Conservation (phyloP, 257 asterid species). For the Solanum chilense region DNA sequence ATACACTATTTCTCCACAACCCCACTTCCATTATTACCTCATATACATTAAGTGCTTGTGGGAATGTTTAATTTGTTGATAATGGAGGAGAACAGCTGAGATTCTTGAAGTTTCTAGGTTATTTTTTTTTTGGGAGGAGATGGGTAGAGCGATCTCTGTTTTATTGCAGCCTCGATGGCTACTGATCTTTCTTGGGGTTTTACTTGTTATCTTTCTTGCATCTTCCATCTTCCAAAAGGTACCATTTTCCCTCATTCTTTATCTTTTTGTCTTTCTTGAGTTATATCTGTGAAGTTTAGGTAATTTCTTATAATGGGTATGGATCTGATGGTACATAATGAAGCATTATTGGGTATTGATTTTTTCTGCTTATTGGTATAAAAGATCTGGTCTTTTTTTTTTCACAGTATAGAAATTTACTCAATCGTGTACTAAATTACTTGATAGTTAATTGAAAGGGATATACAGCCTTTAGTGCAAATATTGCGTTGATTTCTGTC, state of each 20-base stretch:
- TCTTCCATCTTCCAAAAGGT: slow-evolving; percentile 54
- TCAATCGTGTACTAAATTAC: background rate
- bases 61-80: background rate
- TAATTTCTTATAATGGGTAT: background rate
- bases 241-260: background rate
- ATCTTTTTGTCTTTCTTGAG: background rate
- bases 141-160: slow-evolving; percentile 72
- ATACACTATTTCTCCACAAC: background rate
- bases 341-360: background rate
- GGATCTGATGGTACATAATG: background rate
- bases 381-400: background rate
- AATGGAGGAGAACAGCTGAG: background rate
- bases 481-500: background rate
- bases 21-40: background rate
- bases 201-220: slow-evolving; percentile 37
- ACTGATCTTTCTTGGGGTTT: slow-evolving; percentile 37
- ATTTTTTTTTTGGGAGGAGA: slow-evolving; percentile 19
- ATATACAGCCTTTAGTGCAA: background rate
- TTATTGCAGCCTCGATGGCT: slow-evolving; percentile 55
- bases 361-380: background rate
- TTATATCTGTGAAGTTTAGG: background rate
- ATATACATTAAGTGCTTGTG: background rate
- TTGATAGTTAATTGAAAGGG: background rate
- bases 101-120: background rate
- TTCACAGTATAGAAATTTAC: background rate